Evolutionary conservation across 1,284 basidiomycete genomes (phyloP), one percentile per base, ranked within the genome.

Genomic region (Melanopsichium pennsylvanicum): DNA sequence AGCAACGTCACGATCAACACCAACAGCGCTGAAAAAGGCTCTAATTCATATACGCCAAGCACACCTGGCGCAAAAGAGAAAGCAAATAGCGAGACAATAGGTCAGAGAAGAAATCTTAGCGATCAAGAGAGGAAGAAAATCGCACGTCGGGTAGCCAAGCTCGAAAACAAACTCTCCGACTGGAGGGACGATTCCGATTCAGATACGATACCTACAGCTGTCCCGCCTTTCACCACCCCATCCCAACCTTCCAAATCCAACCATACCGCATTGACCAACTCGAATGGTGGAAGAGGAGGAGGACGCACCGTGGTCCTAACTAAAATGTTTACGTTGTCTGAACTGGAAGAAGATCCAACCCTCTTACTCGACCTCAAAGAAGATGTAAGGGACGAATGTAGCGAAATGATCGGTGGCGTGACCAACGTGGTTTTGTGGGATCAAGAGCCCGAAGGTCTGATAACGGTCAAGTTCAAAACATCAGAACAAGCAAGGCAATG

Each of bases 341-440:
- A 96, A 74, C 85, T 99, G 1, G 89, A 92, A 31, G 87, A 92
- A 72, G 95, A 99, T 74, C 86, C 92, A 0, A 86, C 90, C 4
- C 83, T 98, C 18, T 83, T 97, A 11, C 86, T 98, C 10, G 95
- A 98, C 74, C 85, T 97, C 45, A 97, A 97, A 78, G 90, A 96
- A 72, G 95, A 98, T 71, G 93, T 98, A 9, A 86, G 95, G 50
- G 93, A 96, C 33, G 95, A 99, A 78, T 96, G 93, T 67, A 89
- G 90, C 45, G 29, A 39, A 16, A 86, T 86, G 0, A 82, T 98
- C 11, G 96, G 96, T n/a, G 88, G 92, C 68, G 95, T 98, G 2
- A 98, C 94, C 1, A 97, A 93, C 74, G 91, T 97, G 0, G 88
- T 92, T n/a, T 82, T 99, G 26, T 98, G 95, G 81, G 95, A 98